Base-by-base conservation (phyloP, 2,329 filamentous ascomycete species). In the Sordariomycetes sp. region DNA sequence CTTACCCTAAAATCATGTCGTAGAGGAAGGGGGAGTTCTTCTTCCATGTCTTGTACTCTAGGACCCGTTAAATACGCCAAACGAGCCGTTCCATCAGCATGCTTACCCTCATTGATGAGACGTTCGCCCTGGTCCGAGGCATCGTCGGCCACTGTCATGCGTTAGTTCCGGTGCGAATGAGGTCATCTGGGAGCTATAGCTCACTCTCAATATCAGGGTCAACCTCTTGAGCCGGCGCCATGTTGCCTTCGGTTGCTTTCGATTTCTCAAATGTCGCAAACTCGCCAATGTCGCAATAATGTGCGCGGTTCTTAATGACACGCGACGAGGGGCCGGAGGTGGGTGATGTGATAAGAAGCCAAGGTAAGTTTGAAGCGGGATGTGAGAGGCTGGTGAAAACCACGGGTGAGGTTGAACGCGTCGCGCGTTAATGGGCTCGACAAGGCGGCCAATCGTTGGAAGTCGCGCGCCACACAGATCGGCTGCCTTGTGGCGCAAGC, bases 41-140 rank as follows among this genome's bases (percentile, higher is more conserved):
- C 72, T 98, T 98, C 92, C 92, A 98, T 45, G 90, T 95, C 61
- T 98, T 98, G 75, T 98, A 98, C 59, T 98, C 92, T 87, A 48
- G 8, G 12, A 32, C 4, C n/a, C 18, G 26, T 35, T 18, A 35
- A 27, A 24, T 7, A 31, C 32, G 21, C 17, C 12, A 9, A 15
- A 11, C 7, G 18, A 11, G 20, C n/a, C 11, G 6, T n/a, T 3
- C 10, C 6, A 11, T 26, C 2, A 16, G 16, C 14, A 19, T 9
- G 36, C 44, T 33, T 65, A 82, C 82, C 84, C 68, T 98, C 92
- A 48, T 96, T 96, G 62, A 96, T 87, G 40, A 94, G 70, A 62
- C 93, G 87, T 61, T 93, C 82, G 53, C 85, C 79, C 46, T 75
- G 63, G 53, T 84, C 71, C 54, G 81, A 70, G 39, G 84, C 79